phyloP scores from a whole-genome alignment of 129 eudicot species.

The Erigeron canadensis region DNA sequence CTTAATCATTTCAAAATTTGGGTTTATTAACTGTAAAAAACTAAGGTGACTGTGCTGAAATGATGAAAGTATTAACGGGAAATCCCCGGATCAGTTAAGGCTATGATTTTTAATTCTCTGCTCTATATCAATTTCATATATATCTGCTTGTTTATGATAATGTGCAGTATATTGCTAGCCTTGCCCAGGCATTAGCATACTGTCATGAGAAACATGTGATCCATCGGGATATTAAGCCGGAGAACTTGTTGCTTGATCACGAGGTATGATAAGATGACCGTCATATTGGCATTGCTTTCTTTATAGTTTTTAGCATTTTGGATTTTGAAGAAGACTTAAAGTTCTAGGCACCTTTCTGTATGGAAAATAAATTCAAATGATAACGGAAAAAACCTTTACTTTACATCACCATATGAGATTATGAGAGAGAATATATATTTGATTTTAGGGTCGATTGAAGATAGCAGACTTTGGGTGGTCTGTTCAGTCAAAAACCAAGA shows the following conservation, averaged over 20 bases:
- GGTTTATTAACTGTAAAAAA: not conserved
- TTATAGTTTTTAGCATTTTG: not conserved
- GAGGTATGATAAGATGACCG: constrained; percentile 50
- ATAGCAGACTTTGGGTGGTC: constrained; percentile 99
- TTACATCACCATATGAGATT: not conserved
- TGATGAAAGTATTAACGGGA: too few species aligned
- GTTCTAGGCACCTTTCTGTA: too few species aligned
- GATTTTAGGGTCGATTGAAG: constrained; percentile 75
- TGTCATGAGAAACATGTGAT: constrained; percentile 90
- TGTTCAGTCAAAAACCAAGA: constrained; percentile 77
- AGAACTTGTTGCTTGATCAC: constrained; percentile 92
- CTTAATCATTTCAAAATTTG: too few species aligned
- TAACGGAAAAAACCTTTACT: not conserved
- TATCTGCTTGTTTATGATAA: not conserved
- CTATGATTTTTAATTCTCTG: too few species aligned
- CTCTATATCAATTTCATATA: too few species aligned
- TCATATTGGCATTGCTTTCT: not conserved
- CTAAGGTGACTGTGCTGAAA: too few species aligned
- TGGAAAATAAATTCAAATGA: too few species aligned
- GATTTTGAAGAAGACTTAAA: not conserved
- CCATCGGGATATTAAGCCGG: constrained; percentile 97
- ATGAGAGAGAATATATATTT: constrained; percentile 23
- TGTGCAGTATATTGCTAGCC: too few species aligned
- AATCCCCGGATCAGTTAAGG: too few species aligned
- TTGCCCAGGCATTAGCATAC: constrained; percentile 47